phyloP scores from a whole-genome alignment of 768 basidiomycete species.

The Paxillus ammoniavirescens region DNA sequence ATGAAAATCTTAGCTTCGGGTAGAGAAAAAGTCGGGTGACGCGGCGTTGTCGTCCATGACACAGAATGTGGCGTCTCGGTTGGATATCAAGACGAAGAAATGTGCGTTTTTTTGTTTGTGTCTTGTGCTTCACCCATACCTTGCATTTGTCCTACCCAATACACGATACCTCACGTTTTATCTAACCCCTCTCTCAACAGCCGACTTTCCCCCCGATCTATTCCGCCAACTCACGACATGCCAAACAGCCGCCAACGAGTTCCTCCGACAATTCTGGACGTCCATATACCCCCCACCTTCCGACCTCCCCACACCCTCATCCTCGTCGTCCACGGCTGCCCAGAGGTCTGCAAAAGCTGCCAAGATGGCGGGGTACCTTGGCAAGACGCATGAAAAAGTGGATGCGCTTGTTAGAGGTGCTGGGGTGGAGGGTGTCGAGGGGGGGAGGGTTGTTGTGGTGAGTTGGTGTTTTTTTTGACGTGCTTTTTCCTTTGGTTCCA shows the following conservation, averaged over 20 bases:
- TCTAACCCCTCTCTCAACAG: constrained; percentile 35
- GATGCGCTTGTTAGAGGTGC: constrained; percentile 69
- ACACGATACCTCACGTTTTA: too few relatives aligned
- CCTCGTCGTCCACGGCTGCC: constrained; percentile 48
- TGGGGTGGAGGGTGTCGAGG: constrained; percentile 60
- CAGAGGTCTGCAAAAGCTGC: constrained; percentile 77
- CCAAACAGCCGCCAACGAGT: constrained; percentile 93
- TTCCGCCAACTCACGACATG: constrained; percentile 84
- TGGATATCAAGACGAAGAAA: constrained; percentile 65
- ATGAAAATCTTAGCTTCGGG: constrained; percentile 47
- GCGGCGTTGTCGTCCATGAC: constrained; percentile 74
- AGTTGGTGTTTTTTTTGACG: constrained; percentile 24
- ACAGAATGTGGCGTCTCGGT: constrained; percentile 68
- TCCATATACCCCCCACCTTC: constrained; percentile 74
- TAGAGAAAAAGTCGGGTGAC: constrained; percentile 68
- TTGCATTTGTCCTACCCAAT: too few relatives aligned
- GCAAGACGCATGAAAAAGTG: constrained; percentile 80
- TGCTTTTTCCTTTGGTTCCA: not conserved
- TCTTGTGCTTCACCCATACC: not conserved
- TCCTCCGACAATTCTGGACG: constrained; percentile 94
- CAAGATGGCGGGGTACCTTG: constrained; percentile 86
- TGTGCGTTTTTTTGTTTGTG: constrained; percentile 41
- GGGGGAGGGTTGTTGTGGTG: constrained; percentile 61
- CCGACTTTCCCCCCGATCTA: constrained; percentile 75
- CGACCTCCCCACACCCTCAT: constrained; percentile 49